Conservation (phyloP, 2,329 filamentous ascomycete species). For the Phaeomoniella chlamydospora region DNA sequence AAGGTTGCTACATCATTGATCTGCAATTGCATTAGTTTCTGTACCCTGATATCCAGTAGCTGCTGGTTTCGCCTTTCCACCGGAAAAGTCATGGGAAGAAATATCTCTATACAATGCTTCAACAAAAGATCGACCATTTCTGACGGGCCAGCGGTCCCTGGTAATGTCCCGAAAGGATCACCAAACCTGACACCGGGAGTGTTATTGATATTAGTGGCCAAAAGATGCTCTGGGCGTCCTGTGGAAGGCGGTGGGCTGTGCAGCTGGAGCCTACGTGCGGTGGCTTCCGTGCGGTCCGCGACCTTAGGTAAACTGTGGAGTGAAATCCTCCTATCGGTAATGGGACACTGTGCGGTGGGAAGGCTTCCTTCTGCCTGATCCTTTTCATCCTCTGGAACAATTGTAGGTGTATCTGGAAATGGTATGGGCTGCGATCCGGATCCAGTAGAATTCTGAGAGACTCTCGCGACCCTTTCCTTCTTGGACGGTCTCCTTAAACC, state of each 20-base stretch:
- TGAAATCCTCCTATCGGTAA: background rate
- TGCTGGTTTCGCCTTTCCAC: slow-evolving; percentile 14
- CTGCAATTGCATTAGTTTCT: slow-evolving; percentile 17
- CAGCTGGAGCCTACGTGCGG: slow-evolving; percentile 1
- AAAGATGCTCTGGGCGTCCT: background rate
- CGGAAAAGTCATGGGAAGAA: slow-evolving; percentile 24
- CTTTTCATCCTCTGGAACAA: too few relatives aligned
- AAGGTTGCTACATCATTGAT: slow-evolving; percentile 21
- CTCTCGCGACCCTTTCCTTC: slow-evolving; percentile 11
- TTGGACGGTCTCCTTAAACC: slow-evolving; percentile 20
- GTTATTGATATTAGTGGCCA: slow-evolving; percentile 2
- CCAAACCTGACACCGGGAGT: slow-evolving; percentile 14
- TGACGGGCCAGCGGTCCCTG: slow-evolving; percentile 13
- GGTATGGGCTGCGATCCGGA: background rate
- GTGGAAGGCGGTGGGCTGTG: background rate
- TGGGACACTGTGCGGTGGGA: background rate
- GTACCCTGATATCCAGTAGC: slow-evolving; percentile 12
- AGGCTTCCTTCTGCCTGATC: background rate
- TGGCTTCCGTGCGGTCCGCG: background rate
- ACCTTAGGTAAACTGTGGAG: background rate
- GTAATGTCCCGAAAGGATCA: slow-evolving; percentile 20
- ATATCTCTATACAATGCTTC: slow-evolving; percentile 20
- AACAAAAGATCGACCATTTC: slow-evolving; percentile 15
- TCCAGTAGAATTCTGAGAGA: slow-evolving; percentile 2
- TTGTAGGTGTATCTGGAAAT: background rate